Evolutionary conservation across 345 rosid species (phyloP).

Genomic region (Aquilaria malaccensis): DNA sequence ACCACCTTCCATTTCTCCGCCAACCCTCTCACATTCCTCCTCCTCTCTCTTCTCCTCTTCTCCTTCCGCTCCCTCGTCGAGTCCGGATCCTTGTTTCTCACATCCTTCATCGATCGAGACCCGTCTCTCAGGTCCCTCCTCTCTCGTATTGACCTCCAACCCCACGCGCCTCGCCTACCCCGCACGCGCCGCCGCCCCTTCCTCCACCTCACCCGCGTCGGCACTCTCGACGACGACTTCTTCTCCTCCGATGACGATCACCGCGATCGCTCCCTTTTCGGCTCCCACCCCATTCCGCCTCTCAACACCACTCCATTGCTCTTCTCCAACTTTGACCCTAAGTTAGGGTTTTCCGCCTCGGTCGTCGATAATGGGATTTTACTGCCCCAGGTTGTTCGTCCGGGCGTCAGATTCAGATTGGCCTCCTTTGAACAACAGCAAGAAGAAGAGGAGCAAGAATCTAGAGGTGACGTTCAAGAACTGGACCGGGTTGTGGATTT

Average conservation of each 20-base stretch:
- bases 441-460: constrained; percentile 15
- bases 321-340: constrained; percentile 45
- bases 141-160: constrained; percentile 64
- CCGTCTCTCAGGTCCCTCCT: constrained; percentile 79
- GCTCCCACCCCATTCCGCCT: constrained; percentile 28
- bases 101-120: constrained; percentile 77
- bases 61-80: constrained; percentile 79
- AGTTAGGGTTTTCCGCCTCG: constrained; percentile 45
- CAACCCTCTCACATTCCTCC: constrained; percentile 50
- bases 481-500: constrained; percentile 46
- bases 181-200: constrained; percentile 53
- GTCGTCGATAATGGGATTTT: constrained; percentile 52
- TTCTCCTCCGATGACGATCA: constrained; percentile 67
- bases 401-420: constrained; percentile 40
- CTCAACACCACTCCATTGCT: constrained; percentile 46
- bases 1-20: constrained; percentile 39
- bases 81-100: constrained; percentile 52
- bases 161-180: constrained; percentile 14
- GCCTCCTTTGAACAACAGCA: constrained; percentile 15
- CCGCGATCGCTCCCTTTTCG: constrained; percentile 39
- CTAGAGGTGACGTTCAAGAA: constrained; percentile 23
- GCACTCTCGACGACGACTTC: constrained; percentile 77
- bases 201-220: constrained; percentile 79
- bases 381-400: constrained; percentile 44
- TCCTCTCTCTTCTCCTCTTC: constrained; percentile 71